Percentiles rank a stretch among this genome's conserved stretches.
Conservation (phyloP, 306 rosid genomes). For the Prunus armeniaca region DNA sequence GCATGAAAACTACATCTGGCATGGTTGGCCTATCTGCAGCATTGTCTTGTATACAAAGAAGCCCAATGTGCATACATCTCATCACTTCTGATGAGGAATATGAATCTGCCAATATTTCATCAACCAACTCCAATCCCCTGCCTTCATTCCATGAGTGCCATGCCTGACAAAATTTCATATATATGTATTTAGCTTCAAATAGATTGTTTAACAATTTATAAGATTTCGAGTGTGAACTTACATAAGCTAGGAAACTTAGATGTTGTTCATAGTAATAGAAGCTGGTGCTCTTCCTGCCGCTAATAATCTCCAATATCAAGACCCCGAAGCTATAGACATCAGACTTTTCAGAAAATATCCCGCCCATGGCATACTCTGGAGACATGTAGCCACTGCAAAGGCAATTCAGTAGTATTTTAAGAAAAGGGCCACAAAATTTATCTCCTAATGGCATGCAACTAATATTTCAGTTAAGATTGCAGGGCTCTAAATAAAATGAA, state of each 20-base stretch:
- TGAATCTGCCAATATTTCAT: background rate
- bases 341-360: constrained; percentile 30
- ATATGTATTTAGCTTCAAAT: background rate
- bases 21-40: constrained; percentile 29
- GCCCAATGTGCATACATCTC: constrained; percentile 21
- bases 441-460: background rate
- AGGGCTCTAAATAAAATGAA: too few species aligned
- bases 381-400: constrained; percentile 32
- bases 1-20: constrained; percentile 13
- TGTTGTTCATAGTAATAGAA: background rate
- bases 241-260: constrained; percentile 28
- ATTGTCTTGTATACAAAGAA: constrained; percentile 26
- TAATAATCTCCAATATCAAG: constrained; percentile 33
- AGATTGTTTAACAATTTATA: background rate
- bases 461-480: too few species aligned
- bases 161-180: background rate
- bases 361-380: constrained; percentile 27
- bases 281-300: constrained; percentile 26
- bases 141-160: constrained; percentile 18
- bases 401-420: background rate
- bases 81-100: background rate
- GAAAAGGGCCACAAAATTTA: background rate
- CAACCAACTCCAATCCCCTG: constrained; percentile 5
- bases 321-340: constrained; percentile 37
- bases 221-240: constrained; percentile 8